These are phyloP conservation scores for Paspalum vaginatum DNA, from an alignment of 176 grass and related monocot species.

Conservation along the genomic window DNA sequence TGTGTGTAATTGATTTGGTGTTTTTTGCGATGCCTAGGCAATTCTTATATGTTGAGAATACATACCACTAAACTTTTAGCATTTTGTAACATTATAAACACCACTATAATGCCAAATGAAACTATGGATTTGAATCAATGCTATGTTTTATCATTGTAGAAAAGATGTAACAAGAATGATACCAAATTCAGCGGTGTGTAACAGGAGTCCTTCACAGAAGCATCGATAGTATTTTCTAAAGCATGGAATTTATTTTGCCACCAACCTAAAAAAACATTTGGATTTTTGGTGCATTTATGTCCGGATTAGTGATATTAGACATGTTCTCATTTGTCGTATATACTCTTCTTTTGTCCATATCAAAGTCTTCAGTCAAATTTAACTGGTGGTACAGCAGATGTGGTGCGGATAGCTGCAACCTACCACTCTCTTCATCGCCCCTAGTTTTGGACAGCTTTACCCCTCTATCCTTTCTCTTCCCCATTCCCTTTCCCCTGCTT, in stretches of 20 bases:
- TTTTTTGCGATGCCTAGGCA: neutral
- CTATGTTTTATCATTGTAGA: neutral
- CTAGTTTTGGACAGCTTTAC: slow-evolving; percentile 14
- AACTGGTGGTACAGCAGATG: neutral
- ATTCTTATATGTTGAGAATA: neutral
- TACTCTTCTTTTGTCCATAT: slow-evolving; percentile 8
- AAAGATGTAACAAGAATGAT: neutral
- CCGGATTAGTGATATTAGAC: neutral
- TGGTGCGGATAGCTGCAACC: slow-evolving; percentile 17
- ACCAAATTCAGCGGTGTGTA: neutral
- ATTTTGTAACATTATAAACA: neutral
- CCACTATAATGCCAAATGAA: neutral
- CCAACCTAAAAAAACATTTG: slow-evolving; percentile 8
- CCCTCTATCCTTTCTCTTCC: neutral
- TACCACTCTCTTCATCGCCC: neutral
- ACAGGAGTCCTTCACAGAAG: neutral
- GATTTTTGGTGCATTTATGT: neutral
- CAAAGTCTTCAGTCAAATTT: slow-evolving; percentile 14
- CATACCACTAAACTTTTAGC: neutral
- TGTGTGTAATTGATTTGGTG: slow-evolving; percentile 1
- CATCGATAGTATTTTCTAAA: neutral
- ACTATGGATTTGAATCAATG: neutral
- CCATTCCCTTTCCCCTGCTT: slow-evolving; percentile 34
- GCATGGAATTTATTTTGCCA: neutral
- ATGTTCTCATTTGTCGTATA: neutral